Evolutionary conservation across 2,329 filamentous ascomycete species (phyloP).

Genomic region (Davidsoniella eucalypti): DNA sequence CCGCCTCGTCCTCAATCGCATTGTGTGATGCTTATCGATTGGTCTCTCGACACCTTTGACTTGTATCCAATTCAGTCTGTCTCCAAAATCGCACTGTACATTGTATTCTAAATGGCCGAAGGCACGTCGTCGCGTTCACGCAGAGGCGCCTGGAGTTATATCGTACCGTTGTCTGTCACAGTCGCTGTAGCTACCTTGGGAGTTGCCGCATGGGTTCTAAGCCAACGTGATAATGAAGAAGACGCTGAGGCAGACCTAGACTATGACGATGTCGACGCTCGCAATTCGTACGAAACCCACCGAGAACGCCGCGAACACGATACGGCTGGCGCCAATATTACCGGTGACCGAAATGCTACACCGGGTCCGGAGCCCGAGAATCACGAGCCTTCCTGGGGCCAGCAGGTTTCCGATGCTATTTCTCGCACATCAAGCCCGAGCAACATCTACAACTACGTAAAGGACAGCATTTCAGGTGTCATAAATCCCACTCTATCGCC

Average conservation of each 20-base stretch:
- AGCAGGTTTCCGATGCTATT: slow-evolving; percentile 65
- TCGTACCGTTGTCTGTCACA: slow-evolving; percentile 76
- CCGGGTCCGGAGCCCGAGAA: slow-evolving; percentile 3
- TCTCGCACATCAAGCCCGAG: slow-evolving; percentile 73
- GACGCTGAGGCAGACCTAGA: slow-evolving; percentile 38
- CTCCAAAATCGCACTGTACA: not conserved
- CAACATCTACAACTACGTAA: slow-evolving; percentile 71
- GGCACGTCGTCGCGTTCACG: slow-evolving; percentile 33
- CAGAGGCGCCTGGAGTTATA: slow-evolving; percentile 58
- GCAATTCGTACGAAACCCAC: not conserved
- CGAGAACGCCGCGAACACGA: slow-evolving; percentile 18
- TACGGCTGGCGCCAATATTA: not conserved
- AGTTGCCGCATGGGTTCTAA: slow-evolving; percentile 85
- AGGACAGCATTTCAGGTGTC: slow-evolving; percentile 64
- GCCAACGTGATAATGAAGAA: slow-evolving; percentile 65
- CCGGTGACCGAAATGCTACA: not conserved
- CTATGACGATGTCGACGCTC: slow-evolving; percentile 31
- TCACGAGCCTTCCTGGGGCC: slow-evolving; percentile 37
- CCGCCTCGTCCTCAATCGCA: no score
- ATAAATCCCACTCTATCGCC: slow-evolving; percentile 69
- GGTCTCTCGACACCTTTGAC: not conserved
- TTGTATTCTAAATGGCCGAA: slow-evolving; percentile 8
- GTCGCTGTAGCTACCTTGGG: slow-evolving; percentile 77
- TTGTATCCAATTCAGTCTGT: not conserved
- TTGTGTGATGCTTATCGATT: not conserved